Evolutionary conservation across 2,329 filamentous ascomycete genomes (phyloP), one percentile per base, ranked within the genome.

Genomic region (Colletotrichum tamarilloi): DNA sequence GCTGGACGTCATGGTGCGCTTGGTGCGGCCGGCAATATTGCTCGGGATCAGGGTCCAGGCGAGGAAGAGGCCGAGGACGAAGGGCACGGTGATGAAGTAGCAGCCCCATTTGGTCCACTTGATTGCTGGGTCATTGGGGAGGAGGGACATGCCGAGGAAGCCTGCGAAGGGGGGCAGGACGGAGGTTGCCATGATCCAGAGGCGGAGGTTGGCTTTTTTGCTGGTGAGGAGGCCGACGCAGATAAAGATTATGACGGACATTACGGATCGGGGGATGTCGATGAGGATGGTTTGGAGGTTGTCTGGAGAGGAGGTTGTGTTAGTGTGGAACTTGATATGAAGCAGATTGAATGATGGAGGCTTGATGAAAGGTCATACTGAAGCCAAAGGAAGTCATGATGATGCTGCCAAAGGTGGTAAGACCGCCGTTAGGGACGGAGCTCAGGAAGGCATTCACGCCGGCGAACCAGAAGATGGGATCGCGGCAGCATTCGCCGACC

Each of bases 1-100:
- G 3, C 84, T 84, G 19, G 81, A 84, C 14, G 83, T 84, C 53
- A 87, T 77, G 4, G 85, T 86, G 30, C 85, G 83, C 75, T 87
- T 87, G 0, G 85, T 87, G 8, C 84, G 80, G 8, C 85, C 85
- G 5, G 84, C 84, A 4, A 85, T 80, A 75, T 87, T 87, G 42
- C 83, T 85, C 0, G 85, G 84, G 60, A 87, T 82, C 55, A 73
- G 28, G 1, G 72, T 60, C 72, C 68, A 74, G 42, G 72, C 72
- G 53, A 74, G 72, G 52, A 74, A 74, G 14, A 74, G 68, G 1
- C 57, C 72, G 0, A 74, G 38, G 4, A 81, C 78, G 32, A 78
- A 80, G 0, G 81, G 77, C 0, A 82, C 80, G 1, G 80, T 82
- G 75, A 84, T 81, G 72, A 82, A 79, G 72, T 80, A 82, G 53